A percentile compares a stretch with the other conserved stretches of the same genome.
Conservation (phyloP, 2,329 filamentous ascomycete species). For the Pleurostoma richardsiae region DNA sequence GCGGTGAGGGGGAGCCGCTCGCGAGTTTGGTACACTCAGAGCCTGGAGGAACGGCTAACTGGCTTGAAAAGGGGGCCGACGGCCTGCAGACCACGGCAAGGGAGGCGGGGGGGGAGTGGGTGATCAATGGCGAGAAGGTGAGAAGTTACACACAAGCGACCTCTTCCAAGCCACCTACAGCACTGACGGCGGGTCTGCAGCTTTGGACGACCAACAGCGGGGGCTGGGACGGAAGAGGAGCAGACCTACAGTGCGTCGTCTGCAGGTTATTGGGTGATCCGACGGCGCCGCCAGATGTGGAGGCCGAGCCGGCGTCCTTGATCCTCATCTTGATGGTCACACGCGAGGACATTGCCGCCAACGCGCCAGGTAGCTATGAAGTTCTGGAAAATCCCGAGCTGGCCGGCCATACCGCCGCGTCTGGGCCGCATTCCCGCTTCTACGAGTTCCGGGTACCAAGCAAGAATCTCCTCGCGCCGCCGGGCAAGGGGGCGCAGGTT, state of each 20-base stretch:
- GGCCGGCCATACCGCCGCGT: slow-evolving; percentile 40
- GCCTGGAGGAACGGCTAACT: slow-evolving; percentile 8
- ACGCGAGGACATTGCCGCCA: slow-evolving; percentile 37
- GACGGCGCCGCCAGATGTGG: neutral
- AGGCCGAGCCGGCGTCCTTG: neutral
- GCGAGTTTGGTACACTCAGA: slow-evolving; percentile 7
- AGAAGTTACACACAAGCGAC: neutral
- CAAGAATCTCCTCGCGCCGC: slow-evolving; percentile 37
- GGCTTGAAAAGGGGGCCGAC: slow-evolving; percentile 6
- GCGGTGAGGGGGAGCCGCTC: neutral
- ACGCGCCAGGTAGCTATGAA: slow-evolving; percentile 32
- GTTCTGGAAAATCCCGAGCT: slow-evolving; percentile 39
- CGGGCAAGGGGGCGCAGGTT: slow-evolving; percentile 34
- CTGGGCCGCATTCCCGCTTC: slow-evolving; percentile 43
- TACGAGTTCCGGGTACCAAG: slow-evolving; percentile 40
- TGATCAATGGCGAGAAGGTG: slow-evolving; percentile 8
- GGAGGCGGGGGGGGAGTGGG: slow-evolving; percentile 2
- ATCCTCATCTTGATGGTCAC: slow-evolving; percentile 48
- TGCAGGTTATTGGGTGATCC: slow-evolving; percentile 2
- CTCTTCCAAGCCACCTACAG: neutral
- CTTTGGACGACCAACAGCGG: slow-evolving; percentile 7
- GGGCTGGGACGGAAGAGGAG: slow-evolving; percentile 5
- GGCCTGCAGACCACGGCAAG: slow-evolving; percentile 6
- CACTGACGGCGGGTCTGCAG: neutral
- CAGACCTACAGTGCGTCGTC: slow-evolving; percentile 7